Percentiles rank a stretch among this genome's conserved stretches.
These are phyloP conservation scores for Ophiostoma sp. DNA, from an alignment of 2,329 filamentous ascomycete species.

Conservation along the genomic window DNA sequence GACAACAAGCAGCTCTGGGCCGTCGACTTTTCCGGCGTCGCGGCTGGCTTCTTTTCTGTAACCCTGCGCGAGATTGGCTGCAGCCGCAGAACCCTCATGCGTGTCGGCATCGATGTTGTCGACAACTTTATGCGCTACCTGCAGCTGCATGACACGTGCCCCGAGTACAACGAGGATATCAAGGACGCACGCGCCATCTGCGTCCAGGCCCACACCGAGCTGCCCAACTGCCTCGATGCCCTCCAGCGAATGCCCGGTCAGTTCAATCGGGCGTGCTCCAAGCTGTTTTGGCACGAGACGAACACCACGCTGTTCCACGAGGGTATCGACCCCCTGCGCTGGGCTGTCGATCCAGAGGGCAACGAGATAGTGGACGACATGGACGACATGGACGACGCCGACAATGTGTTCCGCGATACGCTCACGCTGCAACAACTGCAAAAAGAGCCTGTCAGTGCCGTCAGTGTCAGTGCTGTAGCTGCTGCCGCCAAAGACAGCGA, in stretches of 20 bases:
- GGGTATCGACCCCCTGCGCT: slow-evolving; percentile 30
- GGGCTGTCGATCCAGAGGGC: slow-evolving; percentile 31
- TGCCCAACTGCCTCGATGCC: slow-evolving; percentile 54
- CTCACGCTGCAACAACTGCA: slow-evolving; percentile 41
- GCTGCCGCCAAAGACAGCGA: slow-evolving; percentile 28
- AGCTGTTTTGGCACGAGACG: slow-evolving; percentile 52
- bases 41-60: slow-evolving; percentile 68
- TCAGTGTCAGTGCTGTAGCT: slow-evolving; percentile 33
- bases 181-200: slow-evolving; percentile 62
- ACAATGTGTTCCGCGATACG: slow-evolving; percentile 41
- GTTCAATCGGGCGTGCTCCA: slow-evolving; percentile 73
- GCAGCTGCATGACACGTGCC: slow-evolving; percentile 76
- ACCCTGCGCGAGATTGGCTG: slow-evolving; percentile 54
- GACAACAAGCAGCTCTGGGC: slow-evolving; percentile 55
- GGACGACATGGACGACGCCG: slow-evolving; percentile 36
- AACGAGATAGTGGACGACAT: slow-evolving; percentile 32
- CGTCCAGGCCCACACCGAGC: slow-evolving; percentile 59
- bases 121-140: slow-evolving; percentile 88
- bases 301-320: slow-evolving; percentile 31
- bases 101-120: slow-evolving; percentile 61
- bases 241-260: slow-evolving; percentile 59
- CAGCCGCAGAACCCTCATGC: slow-evolving; percentile 46
- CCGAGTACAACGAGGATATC: slow-evolving; percentile 68
- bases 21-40: slow-evolving; percentile 75
- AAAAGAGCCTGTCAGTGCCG: slow-evolving; percentile 30